Base-by-base conservation (phyloP, 1,284 basidiomycete genomes). In the Apiotrichum gamsii region DNA sequence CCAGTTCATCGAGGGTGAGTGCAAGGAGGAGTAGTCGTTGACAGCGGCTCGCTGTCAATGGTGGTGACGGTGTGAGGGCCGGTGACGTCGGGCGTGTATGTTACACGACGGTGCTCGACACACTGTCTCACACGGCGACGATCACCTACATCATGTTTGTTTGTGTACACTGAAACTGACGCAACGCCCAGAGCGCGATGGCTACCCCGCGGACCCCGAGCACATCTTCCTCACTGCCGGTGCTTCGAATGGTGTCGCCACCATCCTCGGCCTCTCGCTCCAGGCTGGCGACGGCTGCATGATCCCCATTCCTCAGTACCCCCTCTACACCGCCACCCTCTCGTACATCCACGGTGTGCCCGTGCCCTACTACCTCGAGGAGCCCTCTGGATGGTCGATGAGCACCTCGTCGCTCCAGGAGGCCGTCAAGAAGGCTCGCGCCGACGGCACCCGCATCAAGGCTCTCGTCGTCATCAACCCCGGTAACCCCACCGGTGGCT, bases 291-390 rank as follows among this genome's bases (percentile, higher is more conserved):
- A 74, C 38, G 72, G 72, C 18, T 70, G 69, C 47, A 61, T 74
- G 65, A 97, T 98, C 64, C 94, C 94, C 20, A 97, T 98, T 56
- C 94, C 94, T 1, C 94, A 98, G 76, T 98, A 98, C 70, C 94
- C 94, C 1, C 79, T 98, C 15, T 96, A 97, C 74, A 95, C 91
- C 36, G 94, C 94, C 19, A 85, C 91, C 0, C 83, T 98, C 41
- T 87, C 93, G 0, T 84, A 91, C 62, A 83, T 82, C 71, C 77
- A 79, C 39, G 91, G 91, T 19, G 76, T 80, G n/a, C 76, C 89
- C 0, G 75, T 97, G 33, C 86, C 88, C 0, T 98, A 98, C 75
- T 82, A 87, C 70, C 83, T 98, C 30, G 82, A 91, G 55, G 90
- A 95, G 67, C 65, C 79, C 0, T 75, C 81, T 5, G 84, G 77